Evolutionary conservation across 2,329 filamentous ascomycete species (phyloP), one percentile per base, ranked within the genome.

Genomic region (Colletotrichum sp.): DNA sequence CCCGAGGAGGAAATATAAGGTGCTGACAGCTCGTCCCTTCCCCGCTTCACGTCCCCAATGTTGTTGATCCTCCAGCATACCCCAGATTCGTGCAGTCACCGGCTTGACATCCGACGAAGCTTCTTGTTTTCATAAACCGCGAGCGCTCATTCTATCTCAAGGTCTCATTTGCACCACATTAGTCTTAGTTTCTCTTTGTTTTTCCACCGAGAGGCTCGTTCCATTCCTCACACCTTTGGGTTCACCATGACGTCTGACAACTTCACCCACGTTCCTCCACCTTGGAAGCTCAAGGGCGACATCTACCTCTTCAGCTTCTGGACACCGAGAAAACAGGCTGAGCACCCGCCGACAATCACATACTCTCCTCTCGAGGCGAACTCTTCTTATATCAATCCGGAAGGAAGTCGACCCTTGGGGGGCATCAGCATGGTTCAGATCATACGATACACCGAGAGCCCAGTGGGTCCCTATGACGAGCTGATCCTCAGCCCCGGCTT

Each of bases 391-490:
- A 84, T 86, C 44, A 77, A 80, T 6, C 74, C 80, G 3, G 78
- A 80, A 1, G 82, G 84, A 1, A 86, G 86, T n/a, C 79, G 81
- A 36, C 83, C 86, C 7, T 77, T 84, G 18, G 88, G 89, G 18
- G 89, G 89, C 0, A 76, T 90, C 8, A 84, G 86, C 77, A 87
- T 88, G 82, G 81, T 90, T 18, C 88, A 90, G 81, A 80, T 91
- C 70, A 84, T 91, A 34, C 85, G 89, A 10, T 91, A 91, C 79
- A 83, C 81, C 2, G 85, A 89, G 24, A 88, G 86, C 6, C 89
- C 89, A 0, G 88, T 89, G 5, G 90, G 90, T 0, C 85, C 89
- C 0, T 91, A 91, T 73, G 89, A 91, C 77, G 89, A 91, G 81
- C 79, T 91, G 71, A 81, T 89, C 30, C 78, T 90, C 34, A 81